Base-by-base conservation (phyloP, 371 early-diverging fungal genomes). In the Mortierella sp. region DNA sequence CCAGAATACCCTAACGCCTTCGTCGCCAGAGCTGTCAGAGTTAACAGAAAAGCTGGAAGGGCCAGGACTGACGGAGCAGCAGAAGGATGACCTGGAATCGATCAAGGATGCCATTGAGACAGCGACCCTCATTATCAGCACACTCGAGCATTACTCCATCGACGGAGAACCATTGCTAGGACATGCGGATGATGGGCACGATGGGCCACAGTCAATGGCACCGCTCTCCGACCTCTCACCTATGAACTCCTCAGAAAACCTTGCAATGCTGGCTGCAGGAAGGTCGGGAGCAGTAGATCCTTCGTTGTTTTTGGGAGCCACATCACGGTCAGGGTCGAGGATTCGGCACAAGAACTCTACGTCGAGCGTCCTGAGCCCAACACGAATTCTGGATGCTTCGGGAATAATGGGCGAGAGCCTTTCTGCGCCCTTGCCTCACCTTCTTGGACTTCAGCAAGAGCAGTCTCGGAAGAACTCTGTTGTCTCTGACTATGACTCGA, bases 21-120 rank as follows among this genome's bases (percentile, higher is more conserved):
- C 70, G 2, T n/a, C 73, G 4, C 71, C 56, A 18, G 77, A 78
- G 24, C 11, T 41, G 0, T 51, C 70, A 43, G 74, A 75, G 29
- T 16, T 74, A 14, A 41, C 76, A 32, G 65, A 71, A 35, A 55
- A 75, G 16, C 4, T 60, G 10, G 75, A 60, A 46, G 68, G 12
- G 41, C 68, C 55, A 32, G 58, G 54, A 2, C 41, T 78, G 74
- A 81, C 48, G 44, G 86, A 85, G n/a, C 72, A 82, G 4, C 79
- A 81, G 51, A 76, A 75, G 60, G 71, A 74, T 2, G 86, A 85
- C 43, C 73, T 85, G 24, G 86, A 81, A 29, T 81, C 82, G 0
- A 85, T 85, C 65, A 81, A 79, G 58, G 86, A 85, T 21, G 86
- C 86, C 21, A 85, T 85, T 51, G 86, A 85, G 54, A 76, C 82